These are phyloP conservation scores for Hypoxylon sp. DNA, from an alignment of 2,329 filamentous ascomycete genomes.

Conservation along the genomic window DNA sequence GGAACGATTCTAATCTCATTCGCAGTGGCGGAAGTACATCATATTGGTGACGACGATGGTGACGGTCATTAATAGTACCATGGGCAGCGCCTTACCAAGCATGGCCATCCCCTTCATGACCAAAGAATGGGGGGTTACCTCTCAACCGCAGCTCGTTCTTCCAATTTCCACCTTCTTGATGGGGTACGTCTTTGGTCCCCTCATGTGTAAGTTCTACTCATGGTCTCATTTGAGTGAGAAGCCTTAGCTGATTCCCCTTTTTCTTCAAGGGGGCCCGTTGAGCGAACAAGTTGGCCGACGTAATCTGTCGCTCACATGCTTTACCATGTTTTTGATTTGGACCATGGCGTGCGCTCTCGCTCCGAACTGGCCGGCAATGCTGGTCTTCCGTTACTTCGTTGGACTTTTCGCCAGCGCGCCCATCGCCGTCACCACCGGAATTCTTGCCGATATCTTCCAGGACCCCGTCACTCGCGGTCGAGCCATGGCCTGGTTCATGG, in stretches of 20 bases:
- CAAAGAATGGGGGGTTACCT: conserved; percentile 63
- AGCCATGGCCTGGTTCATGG: conserved; percentile 71
- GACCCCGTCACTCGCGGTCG: conserved; percentile 63
- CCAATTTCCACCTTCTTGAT: conserved; percentile 71
- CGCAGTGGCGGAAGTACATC: conserved; percentile 61
- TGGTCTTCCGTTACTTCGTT: conserved; percentile 62
- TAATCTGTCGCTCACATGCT: conserved; percentile 55
- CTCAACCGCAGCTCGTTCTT: conserved; percentile 55
- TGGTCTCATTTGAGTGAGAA: background rate
- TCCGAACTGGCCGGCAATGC: conserved; percentile 59
- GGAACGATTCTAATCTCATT: conserved; percentile 13
- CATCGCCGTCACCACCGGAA: conserved; percentile 68
- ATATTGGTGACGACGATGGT: conserved; percentile 64
- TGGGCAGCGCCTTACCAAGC: conserved; percentile 70
- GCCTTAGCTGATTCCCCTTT: background rate
- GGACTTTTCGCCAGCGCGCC: conserved; percentile 65
- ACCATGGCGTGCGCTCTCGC: conserved; percentile 64
- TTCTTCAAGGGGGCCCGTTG: conserved; percentile 63
- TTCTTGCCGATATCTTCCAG: conserved; percentile 72
- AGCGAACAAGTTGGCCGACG: conserved; percentile 70
- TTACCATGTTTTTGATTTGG: conserved; percentile 58
- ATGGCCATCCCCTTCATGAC: conserved; percentile 68
- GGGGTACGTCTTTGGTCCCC: conserved; percentile 56
- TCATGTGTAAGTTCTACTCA: conserved; percentile 37
- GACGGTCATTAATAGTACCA: conserved; percentile 72